These are phyloP conservation scores for Trichothecium roseum DNA, from an alignment of 2,329 filamentous ascomycete species.

Conservation along the genomic window DNA sequence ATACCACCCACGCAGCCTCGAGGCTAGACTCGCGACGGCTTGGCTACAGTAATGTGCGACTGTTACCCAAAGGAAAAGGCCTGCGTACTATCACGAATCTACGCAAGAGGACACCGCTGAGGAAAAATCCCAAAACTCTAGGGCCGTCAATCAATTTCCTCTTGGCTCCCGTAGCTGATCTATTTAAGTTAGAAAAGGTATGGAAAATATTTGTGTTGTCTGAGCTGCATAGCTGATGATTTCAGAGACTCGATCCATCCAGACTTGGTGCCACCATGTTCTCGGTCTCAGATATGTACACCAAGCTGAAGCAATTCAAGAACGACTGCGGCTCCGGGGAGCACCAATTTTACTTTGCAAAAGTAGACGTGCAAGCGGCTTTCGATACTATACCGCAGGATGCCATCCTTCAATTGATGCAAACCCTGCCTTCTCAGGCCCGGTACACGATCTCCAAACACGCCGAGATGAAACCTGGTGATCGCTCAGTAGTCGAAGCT, in stretches of 20 bases:
- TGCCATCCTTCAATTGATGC: constrained; percentile 57
- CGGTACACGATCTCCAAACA: constrained; percentile 67
- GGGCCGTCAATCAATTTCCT: constrained; percentile 33
- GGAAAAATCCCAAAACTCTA: constrained; percentile 41
- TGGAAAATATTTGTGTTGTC: constrained; percentile 1
- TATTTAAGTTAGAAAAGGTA: constrained; percentile 72
- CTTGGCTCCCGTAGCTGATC: constrained; percentile 63
- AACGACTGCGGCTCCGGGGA: constrained; percentile 26
- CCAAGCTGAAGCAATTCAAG: constrained; percentile 62
- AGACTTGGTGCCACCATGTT: constrained; percentile 71
- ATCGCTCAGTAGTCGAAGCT: constrained; percentile 13
- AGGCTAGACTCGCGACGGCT: constrained; percentile 54
- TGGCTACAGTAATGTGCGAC: constrained; percentile 66
- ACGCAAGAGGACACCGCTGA: constrained; percentile 47
- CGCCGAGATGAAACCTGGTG: constrained; percentile 52
- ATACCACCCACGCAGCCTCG: constrained; percentile 39
- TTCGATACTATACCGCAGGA: constrained; percentile 92
- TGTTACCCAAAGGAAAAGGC: constrained; percentile 70
- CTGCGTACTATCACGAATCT: constrained; percentile 85
- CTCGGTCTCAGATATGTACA: constrained; percentile 72
- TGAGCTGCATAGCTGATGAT: background rate
- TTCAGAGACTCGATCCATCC: constrained; percentile 35
- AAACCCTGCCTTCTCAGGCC: constrained; percentile 41
- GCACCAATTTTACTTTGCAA: constrained; percentile 68
- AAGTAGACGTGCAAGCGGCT: constrained; percentile 82